Evolutionary conservation across 257 asterid species (phyloP).

Genomic region (Gynochthodes officinalis): DNA sequence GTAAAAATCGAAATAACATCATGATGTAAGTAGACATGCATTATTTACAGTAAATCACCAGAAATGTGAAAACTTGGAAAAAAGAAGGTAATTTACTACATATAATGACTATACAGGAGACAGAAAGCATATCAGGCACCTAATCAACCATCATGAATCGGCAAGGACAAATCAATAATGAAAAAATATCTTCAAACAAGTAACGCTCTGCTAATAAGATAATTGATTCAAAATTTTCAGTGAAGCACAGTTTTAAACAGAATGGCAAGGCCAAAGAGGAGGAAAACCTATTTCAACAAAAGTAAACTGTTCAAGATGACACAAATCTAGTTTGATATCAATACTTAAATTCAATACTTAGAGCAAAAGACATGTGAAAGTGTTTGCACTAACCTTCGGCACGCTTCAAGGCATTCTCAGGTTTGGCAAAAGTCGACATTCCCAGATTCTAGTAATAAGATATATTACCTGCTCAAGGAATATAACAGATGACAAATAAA

Average conservation of each 20-base stretch:
- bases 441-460: neutral
- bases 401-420: constrained; percentile 56
- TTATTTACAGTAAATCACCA: neutral
- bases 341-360: neutral
- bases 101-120: neutral
- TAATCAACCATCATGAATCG: neutral
- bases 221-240: neutral
- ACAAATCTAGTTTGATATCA: neutral
- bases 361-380: neutral
- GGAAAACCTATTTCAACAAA: neutral
- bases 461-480: neutral
- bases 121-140: neutral
- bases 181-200: neutral
- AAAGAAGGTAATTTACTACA: neutral
- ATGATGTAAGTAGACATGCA: neutral
- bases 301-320: neutral
- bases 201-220: neutral
- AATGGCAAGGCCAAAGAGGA: neutral
- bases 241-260: neutral
- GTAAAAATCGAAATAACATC: neutral
- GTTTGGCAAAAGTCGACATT: constrained; percentile 48
- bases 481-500: neutral
- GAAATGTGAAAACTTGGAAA: neutral
- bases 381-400: constrained; percentile 41
- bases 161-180: neutral